These are phyloP conservation scores for Malassezia pachydermatis DNA, from an alignment of 1,284 basidiomycete species.

Conservation along the genomic window DNA sequence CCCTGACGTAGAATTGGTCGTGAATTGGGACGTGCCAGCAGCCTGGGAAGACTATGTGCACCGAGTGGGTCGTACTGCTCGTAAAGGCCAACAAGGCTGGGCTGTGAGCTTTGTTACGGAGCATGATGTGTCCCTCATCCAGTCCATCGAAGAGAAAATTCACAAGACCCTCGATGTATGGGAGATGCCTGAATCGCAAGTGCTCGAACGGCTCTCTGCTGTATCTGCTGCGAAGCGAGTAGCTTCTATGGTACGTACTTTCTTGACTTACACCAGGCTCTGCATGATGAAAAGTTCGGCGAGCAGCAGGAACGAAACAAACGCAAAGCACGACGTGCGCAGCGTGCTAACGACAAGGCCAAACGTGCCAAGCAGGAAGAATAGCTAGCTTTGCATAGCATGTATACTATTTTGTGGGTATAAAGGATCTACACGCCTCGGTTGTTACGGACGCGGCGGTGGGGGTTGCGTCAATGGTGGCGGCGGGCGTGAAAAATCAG, in stretches of 20 bases:
- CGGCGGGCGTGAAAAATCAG: constrained; percentile 5
- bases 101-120: constrained; percentile 93
- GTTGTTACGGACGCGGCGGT: background rate
- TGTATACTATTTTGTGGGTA: constrained; percentile 3
- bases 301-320: constrained; percentile 70
- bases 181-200: constrained; percentile 60
- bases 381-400: too few relatives aligned
- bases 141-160: constrained; percentile 75
- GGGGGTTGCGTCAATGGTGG: background rate
- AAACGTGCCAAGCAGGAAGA: too few relatives aligned
- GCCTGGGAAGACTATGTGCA: constrained; percentile 56
- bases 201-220: constrained; percentile 73
- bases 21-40: constrained; percentile 89
- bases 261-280: constrained; percentile 10
- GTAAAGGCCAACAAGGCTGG: constrained; percentile 78
- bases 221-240: constrained; percentile 85
- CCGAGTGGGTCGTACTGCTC: constrained; percentile 69
- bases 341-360: background rate
- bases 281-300: constrained; percentile 84
- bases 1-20: constrained; percentile 71
- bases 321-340: constrained; percentile 52
- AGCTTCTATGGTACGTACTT: constrained; percentile 68
- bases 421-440: background rate
- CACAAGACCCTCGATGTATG: constrained; percentile 51
- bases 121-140: constrained; percentile 72